Base-by-base conservation (phyloP, 2,329 filamentous ascomycete genomes). In the Venturia aucupariae region DNA sequence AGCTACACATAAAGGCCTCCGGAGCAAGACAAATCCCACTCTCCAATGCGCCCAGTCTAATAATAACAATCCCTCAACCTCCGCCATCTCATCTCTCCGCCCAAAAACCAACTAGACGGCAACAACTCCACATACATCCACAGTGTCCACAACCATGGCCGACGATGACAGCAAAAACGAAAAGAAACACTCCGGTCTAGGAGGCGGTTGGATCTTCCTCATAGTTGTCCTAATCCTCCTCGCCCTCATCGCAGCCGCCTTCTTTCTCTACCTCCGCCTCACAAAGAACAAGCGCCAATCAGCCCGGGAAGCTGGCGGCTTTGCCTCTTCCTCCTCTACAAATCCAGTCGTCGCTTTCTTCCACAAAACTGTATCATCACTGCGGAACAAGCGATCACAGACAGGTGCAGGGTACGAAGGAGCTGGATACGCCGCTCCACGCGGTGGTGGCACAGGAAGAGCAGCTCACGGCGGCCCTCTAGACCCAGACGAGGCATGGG, bases 401-500 rank as follows among this genome's bases (percentile, higher is more conserved):
- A 79, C 82, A 1, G 90, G 89, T 68, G 87, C 87, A 59, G 62
- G 62, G 5, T 92, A 91, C 78, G 89, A 92, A 70, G 77, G 82
- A 5, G 72, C 77, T 7, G 74, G 75, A 54, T 76, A 74, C 90
- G 22, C 79, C 79, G 68, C 80, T 73, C 71, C 17, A 67, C 67
- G 46, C 62, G 62, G 72, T 22, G 77, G 66, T 15, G 39, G 39
- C 22, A 71, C 69, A 7, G 32, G 38, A 17, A 62, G 72, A 67
- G 54, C 68, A n/a, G 79, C 81, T 64, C 76, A 83, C 63, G 87
- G 89, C 73, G 85, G 86, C 1, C 80, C 86, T 4, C 81, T 91
- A 57, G 90, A 94, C 71, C 89, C 89, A 1, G 90, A 95, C 72
- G 90, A 92, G 71, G 90, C 90, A 1, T 96, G 91, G 91, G 90